phyloP scores from a whole-genome alignment of 495 filamentous ascomycete genomes.

The Tuber calosporum region DNA sequence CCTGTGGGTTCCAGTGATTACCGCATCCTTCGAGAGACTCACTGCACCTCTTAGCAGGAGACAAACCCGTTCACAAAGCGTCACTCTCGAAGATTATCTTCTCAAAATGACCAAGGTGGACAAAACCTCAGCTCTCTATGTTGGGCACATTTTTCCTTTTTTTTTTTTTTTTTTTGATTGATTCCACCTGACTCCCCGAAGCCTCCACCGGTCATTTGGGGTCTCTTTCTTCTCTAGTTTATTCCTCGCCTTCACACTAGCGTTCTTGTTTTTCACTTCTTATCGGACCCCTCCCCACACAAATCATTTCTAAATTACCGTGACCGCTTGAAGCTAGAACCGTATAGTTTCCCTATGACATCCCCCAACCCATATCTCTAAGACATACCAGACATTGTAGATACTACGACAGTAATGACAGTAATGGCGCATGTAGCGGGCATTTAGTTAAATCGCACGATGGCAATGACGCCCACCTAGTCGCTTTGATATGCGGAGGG shows the following conservation, averaged over 20 bases:
- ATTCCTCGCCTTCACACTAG: no score
- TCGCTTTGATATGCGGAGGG: not conserved
- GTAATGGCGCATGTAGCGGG: not conserved
- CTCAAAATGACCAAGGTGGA: not conserved
- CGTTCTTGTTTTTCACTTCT: not conserved
- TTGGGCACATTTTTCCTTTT: no score
- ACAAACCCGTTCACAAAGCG: not conserved
- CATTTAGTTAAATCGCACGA: not conserved
- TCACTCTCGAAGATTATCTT: not conserved
- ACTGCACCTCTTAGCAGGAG: not conserved
- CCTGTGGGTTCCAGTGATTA: no score
- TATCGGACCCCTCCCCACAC: not conserved
- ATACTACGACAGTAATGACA: not conserved
- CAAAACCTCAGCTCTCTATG: not conserved
- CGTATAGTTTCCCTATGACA: not conserved
- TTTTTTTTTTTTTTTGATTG: no score
- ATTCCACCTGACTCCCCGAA: not conserved
- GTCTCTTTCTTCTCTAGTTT: not conserved
- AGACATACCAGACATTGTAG: not conserved
- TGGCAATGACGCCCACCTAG: not conserved
- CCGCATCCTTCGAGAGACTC: no score
- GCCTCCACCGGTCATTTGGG: no score
- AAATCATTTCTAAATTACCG: no score
- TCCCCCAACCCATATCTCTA: not conserved
- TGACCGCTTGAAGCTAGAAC: not conserved